A percentile compares a stretch with the other conserved stretches of the same genome.
These are phyloP conservation scores for Lichina pygmaea DNA, from an alignment of 495 filamentous ascomycete species.

Conservation along the genomic window DNA sequence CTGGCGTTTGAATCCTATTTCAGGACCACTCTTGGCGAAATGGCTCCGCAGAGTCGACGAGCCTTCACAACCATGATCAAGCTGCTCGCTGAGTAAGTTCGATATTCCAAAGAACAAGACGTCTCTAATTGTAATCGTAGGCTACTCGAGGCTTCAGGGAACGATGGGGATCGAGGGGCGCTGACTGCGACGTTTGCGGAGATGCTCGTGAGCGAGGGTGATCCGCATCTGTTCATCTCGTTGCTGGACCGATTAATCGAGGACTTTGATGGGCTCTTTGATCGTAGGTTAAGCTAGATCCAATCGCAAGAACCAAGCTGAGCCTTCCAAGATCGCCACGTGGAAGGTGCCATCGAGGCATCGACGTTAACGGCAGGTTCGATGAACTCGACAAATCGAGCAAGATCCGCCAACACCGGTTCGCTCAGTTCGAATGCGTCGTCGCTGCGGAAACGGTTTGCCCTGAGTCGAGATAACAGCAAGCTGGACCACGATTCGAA, in stretches of 20 bases:
- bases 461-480: constrained; percentile 48
- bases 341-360: background rate
- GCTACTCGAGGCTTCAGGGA: constrained; percentile 73
- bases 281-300: constrained; percentile 19
- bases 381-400: constrained; percentile 20
- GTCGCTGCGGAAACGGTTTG: constrained; percentile 58
- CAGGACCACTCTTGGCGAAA: constrained; percentile 41
- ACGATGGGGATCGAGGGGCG: constrained; percentile 76
- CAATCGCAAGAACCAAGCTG: background rate
- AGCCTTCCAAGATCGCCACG: background rate
- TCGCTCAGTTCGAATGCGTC: constrained; percentile 50
- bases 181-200: constrained; percentile 81
- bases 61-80: constrained; percentile 66
- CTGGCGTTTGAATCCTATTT: constrained; percentile 69
- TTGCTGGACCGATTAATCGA: constrained; percentile 80
- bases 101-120: background rate
- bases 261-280: constrained; percentile 71
- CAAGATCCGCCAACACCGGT: constrained; percentile 21
- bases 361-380: constrained; percentile 12
- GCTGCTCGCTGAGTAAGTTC: constrained; percentile 39
- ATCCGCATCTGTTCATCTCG: constrained; percentile 63
- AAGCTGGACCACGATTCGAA: constrained; percentile 40
- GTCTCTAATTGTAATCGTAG: constrained; percentile 1
- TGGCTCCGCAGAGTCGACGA: constrained; percentile 77
- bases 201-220: constrained; percentile 49